Evolutionary conservation across 2,329 filamentous ascomycete genomes (phyloP).

Genomic region (Neonectria sp.): DNA sequence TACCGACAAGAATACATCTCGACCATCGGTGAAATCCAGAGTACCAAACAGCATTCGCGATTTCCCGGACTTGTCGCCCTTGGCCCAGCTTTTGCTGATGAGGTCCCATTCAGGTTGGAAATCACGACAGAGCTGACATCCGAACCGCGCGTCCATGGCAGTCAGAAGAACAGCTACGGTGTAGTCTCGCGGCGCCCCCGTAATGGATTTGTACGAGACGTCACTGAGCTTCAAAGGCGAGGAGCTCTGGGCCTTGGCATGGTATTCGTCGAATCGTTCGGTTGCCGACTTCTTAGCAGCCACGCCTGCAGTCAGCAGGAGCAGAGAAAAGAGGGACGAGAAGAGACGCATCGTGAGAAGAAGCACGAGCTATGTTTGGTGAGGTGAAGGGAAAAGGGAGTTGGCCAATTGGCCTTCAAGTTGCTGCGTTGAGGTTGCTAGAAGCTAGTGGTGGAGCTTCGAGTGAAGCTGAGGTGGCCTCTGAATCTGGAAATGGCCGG

Average conservation of each 20-base stretch:
- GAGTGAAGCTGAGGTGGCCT: slow-evolving; percentile 56
- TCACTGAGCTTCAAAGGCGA: slow-evolving; percentile 86
- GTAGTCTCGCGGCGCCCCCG: slow-evolving; percentile 85
- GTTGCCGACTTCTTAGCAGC: slow-evolving; percentile 75
- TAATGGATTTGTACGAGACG: slow-evolving; percentile 81
- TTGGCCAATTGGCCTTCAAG: slow-evolving; percentile 46
- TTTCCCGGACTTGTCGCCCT: slow-evolving; percentile 83
- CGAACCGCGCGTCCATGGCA: slow-evolving; percentile 85
- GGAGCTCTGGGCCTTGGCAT: slow-evolving; percentile 75
- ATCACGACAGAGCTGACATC: slow-evolving; percentile 88
- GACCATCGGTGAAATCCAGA: slow-evolving; percentile 90
- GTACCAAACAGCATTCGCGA: slow-evolving; percentile 85
- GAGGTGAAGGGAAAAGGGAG: slow-evolving; percentile 13
- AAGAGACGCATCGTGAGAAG: slow-evolving; percentile 77
- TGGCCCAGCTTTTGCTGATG: slow-evolving; percentile 87
- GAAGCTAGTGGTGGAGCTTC: slow-evolving; percentile 35
- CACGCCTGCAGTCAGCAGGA: slow-evolving; percentile 73
- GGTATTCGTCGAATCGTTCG: slow-evolving; percentile 81
- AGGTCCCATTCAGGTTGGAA: slow-evolving; percentile 97
- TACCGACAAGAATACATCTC: slow-evolving; percentile 89
- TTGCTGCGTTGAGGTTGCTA: slow-evolving; percentile 23
- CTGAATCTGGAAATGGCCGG: slow-evolving; percentile 36
- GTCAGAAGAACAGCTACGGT: slow-evolving; percentile 87
- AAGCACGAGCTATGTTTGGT: slow-evolving; percentile 16
- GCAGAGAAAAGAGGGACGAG: slow-evolving; percentile 72